phyloP scores from a whole-genome alignment of 495 filamentous ascomycete genomes.

The Hypoxylon intermedium region DNA sequence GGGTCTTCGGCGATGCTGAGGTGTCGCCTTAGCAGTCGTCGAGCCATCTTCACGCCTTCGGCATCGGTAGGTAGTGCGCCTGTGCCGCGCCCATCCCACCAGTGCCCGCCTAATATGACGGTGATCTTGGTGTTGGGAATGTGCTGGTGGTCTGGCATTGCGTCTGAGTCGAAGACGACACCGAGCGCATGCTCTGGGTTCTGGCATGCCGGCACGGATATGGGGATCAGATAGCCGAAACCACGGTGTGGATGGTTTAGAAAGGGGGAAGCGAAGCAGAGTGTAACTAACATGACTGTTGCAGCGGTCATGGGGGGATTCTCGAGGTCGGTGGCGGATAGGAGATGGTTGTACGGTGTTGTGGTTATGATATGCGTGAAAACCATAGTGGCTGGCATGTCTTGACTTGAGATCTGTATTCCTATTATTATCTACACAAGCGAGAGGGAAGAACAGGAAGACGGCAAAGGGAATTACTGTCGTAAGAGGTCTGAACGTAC shows the following conservation, averaged over 20 bases:
- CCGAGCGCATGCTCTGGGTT: conserved; percentile 87
- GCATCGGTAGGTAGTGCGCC: conserved; percentile 60
- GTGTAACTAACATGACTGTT: conserved; percentile 84
- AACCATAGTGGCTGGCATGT: not conserved
- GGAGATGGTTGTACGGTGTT: not conserved
- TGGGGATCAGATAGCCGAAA: conserved; percentile 85
- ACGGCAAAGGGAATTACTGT: not conserved
- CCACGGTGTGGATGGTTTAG: conserved; percentile 67
- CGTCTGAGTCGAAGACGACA: conserved; percentile 83
- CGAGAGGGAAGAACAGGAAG: not conserved
- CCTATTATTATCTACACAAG: not conserved
- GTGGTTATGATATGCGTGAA: conserved; percentile 5
- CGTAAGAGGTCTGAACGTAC: conserved; percentile 1
- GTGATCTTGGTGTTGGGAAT: conserved; percentile 78
- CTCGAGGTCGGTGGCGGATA: not conserved
- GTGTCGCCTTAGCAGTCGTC: conserved; percentile 70
- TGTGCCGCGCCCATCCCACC: conserved; percentile 67
- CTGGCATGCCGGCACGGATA: conserved; percentile 64
- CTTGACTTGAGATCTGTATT: conserved; percentile 1
- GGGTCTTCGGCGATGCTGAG: conserved; percentile 60
- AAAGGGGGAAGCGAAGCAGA: conserved; percentile 71
- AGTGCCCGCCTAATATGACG: conserved; percentile 91
- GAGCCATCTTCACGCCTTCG: conserved; percentile 72
- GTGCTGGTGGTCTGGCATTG: conserved; percentile 39
- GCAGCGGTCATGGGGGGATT: conserved; percentile 49